Evolutionary conservation across 2,329 filamentous ascomycete genomes (phyloP).

Genomic region (Colletotrichum tropicicola): DNA sequence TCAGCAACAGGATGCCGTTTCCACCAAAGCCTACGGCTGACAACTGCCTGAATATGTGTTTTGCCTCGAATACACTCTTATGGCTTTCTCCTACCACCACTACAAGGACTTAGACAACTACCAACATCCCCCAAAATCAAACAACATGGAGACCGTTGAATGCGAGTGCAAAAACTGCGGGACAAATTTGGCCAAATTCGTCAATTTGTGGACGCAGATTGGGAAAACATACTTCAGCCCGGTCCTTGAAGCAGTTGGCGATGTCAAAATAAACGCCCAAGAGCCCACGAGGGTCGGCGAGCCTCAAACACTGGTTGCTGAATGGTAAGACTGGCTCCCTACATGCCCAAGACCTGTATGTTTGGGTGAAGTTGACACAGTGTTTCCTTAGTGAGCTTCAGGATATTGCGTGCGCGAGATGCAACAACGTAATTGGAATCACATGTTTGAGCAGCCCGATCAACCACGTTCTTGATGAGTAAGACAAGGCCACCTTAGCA

Average conservation of each 20-base stretch:
- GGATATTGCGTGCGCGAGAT: slow-evolving; percentile 44
- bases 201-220: slow-evolving; percentile 51
- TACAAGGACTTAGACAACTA: not conserved
- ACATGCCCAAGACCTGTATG: not conserved
- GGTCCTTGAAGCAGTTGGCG: slow-evolving; percentile 35
- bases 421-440: slow-evolving; percentile 42
- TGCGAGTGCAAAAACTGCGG: slow-evolving; percentile 46
- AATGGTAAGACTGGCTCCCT: slow-evolving; percentile 39
- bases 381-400: slow-evolving; percentile 42
- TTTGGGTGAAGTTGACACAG: not conserved
- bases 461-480: slow-evolving; percentile 49
- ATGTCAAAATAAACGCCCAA: slow-evolving; percentile 33
- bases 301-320: slow-evolving; percentile 44
- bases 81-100: not conserved
- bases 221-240: slow-evolving; percentile 51
- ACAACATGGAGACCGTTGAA: slow-evolving; percentile 44
- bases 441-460: slow-evolving; percentile 42
- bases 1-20: too few relatives aligned
- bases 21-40: too few relatives aligned
- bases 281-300: slow-evolving; percentile 42
- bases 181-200: slow-evolving; percentile 38
- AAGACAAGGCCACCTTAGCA: slow-evolving; percentile 23
- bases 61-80: too few relatives aligned
- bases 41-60: too few relatives aligned
- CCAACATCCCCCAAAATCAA: not conserved